Evolutionary conservation across 2,329 filamentous ascomycete genomes (phyloP).

Genomic region (Sordariomycetes sp.): DNA sequence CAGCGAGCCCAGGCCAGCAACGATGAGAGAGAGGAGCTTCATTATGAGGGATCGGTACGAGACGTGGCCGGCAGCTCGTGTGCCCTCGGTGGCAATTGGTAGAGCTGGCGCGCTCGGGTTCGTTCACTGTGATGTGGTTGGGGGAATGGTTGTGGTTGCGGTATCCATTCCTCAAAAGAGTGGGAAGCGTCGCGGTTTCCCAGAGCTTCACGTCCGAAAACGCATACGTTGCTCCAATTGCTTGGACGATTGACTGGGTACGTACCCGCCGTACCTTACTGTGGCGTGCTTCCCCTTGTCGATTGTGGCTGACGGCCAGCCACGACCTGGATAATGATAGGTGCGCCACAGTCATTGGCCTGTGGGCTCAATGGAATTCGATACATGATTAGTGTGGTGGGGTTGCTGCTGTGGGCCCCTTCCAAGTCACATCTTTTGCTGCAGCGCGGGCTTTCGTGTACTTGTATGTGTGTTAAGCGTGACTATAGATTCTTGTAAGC

Average conservation of each 20-base stretch:
- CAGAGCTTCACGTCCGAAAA: slow-evolving; percentile 1
- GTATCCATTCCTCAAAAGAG: background rate
- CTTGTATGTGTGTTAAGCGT: no score
- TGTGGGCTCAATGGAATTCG: no score
- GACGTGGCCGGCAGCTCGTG: slow-evolving; percentile 5
- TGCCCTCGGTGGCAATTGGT: background rate
- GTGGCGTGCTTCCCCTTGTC: background rate
- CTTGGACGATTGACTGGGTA: background rate
- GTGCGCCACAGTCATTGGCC: no score
- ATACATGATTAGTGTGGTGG: no score
- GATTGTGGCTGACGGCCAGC: no score
- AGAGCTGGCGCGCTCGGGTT: background rate
- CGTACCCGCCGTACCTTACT: background rate
- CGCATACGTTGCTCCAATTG: slow-evolving; percentile 6
- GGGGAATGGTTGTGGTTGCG: background rate
- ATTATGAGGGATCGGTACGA: slow-evolving; percentile 17
- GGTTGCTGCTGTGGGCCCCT: no score
- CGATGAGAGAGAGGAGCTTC: slow-evolving; percentile 36
- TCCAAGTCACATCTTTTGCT: no score
- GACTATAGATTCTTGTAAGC: no score
- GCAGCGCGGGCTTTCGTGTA: no score
- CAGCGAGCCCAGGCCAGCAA: slow-evolving; percentile 49
- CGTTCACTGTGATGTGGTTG: background rate
- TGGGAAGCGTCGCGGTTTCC: background rate
- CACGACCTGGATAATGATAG: no score